Percentiles rank a stretch among this genome's conserved stretches.
Evolutionary conservation across 2,329 filamentous ascomycete species (phyloP).

Genomic region (Monosporascus sp.): DNA sequence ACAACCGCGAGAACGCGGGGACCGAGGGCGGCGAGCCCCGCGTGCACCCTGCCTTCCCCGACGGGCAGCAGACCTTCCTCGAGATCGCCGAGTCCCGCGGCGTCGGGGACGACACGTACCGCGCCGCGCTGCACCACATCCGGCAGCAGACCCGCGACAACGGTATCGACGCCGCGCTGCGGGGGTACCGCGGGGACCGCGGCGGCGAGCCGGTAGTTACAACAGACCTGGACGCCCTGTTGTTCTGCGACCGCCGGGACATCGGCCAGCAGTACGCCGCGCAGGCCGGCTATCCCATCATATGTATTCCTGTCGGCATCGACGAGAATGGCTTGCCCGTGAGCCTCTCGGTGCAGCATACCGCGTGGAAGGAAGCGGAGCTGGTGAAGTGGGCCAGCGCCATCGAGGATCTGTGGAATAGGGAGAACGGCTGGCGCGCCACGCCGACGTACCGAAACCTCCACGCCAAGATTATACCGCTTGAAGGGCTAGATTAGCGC

Average conservation of each 20-base stretch:
- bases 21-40: slow-evolving; percentile 62
- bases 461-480: not conserved
- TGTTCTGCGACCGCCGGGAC: slow-evolving; percentile 23
- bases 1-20: slow-evolving; percentile 59
- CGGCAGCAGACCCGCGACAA: slow-evolving; percentile 50
- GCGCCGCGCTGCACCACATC: slow-evolving; percentile 59
- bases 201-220: not conserved
- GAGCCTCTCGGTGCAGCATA: slow-evolving; percentile 54
- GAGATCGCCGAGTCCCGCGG: slow-evolving; percentile 59
- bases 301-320: slow-evolving; percentile 63
- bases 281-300: slow-evolving; percentile 69
- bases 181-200: slow-evolving; percentile 27
- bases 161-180: slow-evolving; percentile 66
- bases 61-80: slow-evolving; percentile 68
- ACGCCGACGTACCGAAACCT: not conserved
- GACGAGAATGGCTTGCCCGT: slow-evolving; percentile 56
- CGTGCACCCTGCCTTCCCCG: slow-evolving; percentile 57
- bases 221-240: slow-evolving; percentile 1
- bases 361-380: slow-evolving; percentile 54
- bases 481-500: not conserved
- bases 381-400: slow-evolving; percentile 59
- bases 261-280: slow-evolving; percentile 65
- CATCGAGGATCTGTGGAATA: slow-evolving; percentile 44
- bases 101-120: slow-evolving; percentile 60
- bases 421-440: not conserved